phyloP scores from a whole-genome alignment of 208 protist genomes.

The Tritrichomonas musculus region DNA sequence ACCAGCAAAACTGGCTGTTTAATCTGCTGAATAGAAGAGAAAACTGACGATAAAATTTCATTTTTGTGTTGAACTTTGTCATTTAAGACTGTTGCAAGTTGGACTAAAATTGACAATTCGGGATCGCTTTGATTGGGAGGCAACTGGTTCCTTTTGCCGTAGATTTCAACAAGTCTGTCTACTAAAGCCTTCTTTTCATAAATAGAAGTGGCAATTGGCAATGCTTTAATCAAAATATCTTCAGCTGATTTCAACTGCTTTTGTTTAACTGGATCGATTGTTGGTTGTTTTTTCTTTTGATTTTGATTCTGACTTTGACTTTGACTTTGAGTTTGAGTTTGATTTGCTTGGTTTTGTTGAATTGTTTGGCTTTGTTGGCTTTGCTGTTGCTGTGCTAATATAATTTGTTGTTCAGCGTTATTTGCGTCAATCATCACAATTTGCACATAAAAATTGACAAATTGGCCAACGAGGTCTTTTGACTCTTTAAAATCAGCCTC shows the following conservation, averaged over 20 bases:
- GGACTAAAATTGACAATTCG: background rate
- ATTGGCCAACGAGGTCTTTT: background rate
- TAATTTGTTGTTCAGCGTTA: too few relatives aligned
- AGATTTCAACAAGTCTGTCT: constrained; percentile 9
- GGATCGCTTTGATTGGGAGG: background rate
- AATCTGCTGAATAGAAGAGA: background rate
- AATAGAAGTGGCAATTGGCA: background rate
- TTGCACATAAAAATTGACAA: constrained; percentile 15
- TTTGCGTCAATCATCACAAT: background rate
- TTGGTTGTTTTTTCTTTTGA: background rate
- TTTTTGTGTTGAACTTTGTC: constrained; percentile 11
- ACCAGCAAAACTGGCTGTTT: background rate
- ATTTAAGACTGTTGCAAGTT: background rate
- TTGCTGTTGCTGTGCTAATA: background rate
- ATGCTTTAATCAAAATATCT: background rate
- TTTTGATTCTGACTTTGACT: background rate
- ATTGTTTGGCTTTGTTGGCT: background rate
- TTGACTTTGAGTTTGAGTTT: too few relatives aligned
- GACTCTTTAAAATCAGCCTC: background rate
- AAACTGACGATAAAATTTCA: background rate
- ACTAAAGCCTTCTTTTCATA: constrained; percentile 31
- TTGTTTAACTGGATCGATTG: background rate
- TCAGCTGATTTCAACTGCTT: background rate
- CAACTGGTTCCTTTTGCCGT: background rate
- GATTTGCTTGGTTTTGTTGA: background rate